Percentiles rank a stretch among this genome's conserved stretches.
phyloP scores from a whole-genome alignment of 2,329 filamentous ascomycete genomes.

The Pseudogymnoascus sp. region DNA sequence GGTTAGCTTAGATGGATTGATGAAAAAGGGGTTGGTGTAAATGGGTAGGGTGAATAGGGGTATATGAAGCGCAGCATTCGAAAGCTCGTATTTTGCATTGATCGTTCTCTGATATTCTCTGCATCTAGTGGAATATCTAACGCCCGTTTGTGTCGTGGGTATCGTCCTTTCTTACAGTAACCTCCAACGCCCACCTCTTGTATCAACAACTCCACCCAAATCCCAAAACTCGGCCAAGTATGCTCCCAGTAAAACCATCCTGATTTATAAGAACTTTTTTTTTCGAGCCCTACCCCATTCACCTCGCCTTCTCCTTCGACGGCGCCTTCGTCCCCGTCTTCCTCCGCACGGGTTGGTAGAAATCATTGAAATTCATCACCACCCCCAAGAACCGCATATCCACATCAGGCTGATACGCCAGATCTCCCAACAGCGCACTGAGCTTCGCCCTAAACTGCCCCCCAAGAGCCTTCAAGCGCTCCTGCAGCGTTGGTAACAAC shows the following conservation, averaged over 20 bases:
- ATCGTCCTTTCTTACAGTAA: not conserved
- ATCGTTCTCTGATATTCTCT: not conserved
- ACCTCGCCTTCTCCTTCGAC: not conserved
- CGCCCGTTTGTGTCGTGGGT: not conserved
- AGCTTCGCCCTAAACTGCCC: constrained; percentile 69
- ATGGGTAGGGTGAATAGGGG: not conserved
- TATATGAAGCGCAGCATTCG: not conserved
- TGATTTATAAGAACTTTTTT: not conserved
- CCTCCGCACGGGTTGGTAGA: constrained; percentile 71
- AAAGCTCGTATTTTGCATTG: not conserved
- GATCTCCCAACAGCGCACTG: constrained; percentile 75
- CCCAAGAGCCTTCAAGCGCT: constrained; percentile 63
- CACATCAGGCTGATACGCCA: constrained; percentile 87
- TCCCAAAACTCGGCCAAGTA: constrained; percentile 2
- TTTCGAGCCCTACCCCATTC: not conserved
- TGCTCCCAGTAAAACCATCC: not conserved
- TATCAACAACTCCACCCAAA: not conserved
- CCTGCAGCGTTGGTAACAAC: constrained; percentile 66
- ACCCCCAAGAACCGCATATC: constrained; percentile 95
- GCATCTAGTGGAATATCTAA: constrained; percentile 4
- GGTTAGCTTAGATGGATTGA: not conserved
- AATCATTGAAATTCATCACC: constrained; percentile 98
- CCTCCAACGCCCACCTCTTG: not conserved
- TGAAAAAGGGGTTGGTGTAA: not conserved
- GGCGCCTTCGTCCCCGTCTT: constrained; percentile 23